Conservation (phyloP, 768 basidiomycete genomes). For the Amyloporia xantha region DNA sequence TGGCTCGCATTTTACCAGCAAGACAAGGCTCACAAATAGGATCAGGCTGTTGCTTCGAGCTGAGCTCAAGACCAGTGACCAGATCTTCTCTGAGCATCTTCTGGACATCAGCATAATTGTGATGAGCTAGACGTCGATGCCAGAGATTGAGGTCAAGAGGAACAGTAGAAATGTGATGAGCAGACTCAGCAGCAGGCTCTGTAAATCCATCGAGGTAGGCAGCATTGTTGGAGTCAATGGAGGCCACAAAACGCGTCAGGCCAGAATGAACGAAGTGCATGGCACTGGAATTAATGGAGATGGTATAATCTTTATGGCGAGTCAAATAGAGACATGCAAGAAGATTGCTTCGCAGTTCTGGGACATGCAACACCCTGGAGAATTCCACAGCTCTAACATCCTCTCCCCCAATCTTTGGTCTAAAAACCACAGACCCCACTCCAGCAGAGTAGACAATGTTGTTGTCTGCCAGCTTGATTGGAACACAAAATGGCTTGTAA, state of each 20-base stretch:
- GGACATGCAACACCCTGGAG: background rate
- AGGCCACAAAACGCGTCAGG: background rate
- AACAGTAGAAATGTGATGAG: background rate
- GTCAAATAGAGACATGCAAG: slow-evolving; percentile 18
- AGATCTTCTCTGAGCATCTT: slow-evolving; percentile 6
- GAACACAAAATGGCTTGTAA: background rate
- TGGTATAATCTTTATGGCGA: slow-evolving; percentile 17
- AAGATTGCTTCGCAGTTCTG: background rate
- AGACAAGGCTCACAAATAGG: slow-evolving; percentile 19
- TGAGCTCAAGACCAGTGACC: slow-evolving; percentile 13
- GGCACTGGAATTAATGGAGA: slow-evolving; percentile 6
- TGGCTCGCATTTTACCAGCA: slow-evolving; percentile 17
- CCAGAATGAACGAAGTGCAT: slow-evolving; percentile 3
- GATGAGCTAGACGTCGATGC: slow-evolving; percentile 20
- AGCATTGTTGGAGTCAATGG: too few species aligned
- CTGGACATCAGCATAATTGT: slow-evolving; percentile 8
- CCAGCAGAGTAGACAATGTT: background rate
- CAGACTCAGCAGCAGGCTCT: background rate
- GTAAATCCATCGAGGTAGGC: slow-evolving; percentile 5
- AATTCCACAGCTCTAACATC: background rate
- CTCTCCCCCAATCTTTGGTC: background rate
- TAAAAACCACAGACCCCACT: background rate
- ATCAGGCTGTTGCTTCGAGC: slow-evolving; percentile 7
- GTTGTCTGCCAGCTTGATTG: background rate
- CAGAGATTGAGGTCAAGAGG: slow-evolving; percentile 12